Evolutionary conservation across 768 basidiomycete species (phyloP), one percentile per base, ranked within the genome.

Genomic region (Lyophyllum shimeji): DNA sequence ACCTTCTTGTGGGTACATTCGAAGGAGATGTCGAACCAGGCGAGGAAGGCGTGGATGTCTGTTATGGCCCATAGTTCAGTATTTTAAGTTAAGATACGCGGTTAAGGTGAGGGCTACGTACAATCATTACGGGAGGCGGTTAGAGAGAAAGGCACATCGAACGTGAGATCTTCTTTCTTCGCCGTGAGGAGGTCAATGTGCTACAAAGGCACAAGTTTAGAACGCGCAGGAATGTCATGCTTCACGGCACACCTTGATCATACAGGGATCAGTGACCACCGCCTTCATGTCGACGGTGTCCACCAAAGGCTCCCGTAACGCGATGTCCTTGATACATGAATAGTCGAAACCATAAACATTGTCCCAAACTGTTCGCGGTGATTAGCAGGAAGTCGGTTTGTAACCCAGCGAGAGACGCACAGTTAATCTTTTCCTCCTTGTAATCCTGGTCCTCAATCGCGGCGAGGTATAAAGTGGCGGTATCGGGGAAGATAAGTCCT

Each of bases 301-400:
- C 29, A 99, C 97, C 45, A 99, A 79, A 43, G 97, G 97, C 69
- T 99, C 97, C 27, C 91, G 83, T 53, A 99, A 76, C 1, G 97
- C 97, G 63, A 99, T 97, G 70, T 97, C 94, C 75, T 98, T 98
- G 80, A 99, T 98, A 71, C 97, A 98, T 39, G 95, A 97, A 74
- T 93, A 99, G 74, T 99, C 95, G 73, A 99, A 98, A 23, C 97
- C 97, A 72, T 99, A 99, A 20, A 99, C 97, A 65, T 98, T 95
- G 67, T 98, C 95, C 97, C 97, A 99, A 80, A 96, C 96, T 98
- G 63, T 3, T n/a, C n/a, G 3, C 46, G 18, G 55, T 34, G n/a
- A 46, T 58, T 45, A 54, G 33, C 24, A 45, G 39, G 44, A 48
- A 27, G 58, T 53, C 11, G 23, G 50, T 23, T 24, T 47, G 42